Evolutionary conservation across 345 rosid species (phyloP).

Genomic region (Gossypium australe): DNA sequence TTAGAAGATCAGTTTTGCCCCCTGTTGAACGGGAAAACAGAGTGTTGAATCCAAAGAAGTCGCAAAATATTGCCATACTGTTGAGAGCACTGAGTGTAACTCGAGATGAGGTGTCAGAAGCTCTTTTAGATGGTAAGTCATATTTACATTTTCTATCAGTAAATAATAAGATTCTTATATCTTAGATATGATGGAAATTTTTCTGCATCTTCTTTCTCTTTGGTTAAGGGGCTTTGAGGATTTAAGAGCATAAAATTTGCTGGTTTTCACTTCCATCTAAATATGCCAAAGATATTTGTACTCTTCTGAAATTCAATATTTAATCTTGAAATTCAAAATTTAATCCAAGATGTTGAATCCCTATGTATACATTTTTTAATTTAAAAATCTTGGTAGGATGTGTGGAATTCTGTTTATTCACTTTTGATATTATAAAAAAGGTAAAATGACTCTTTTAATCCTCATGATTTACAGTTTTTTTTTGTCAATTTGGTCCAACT

Average conservation of each 20-base stretch:
- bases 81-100: slow-evolving; percentile 93
- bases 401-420: too few species aligned
- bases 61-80: slow-evolving; percentile 94
- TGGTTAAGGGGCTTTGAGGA: background rate
- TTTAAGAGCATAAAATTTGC: background rate
- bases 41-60: slow-evolving; percentile 94
- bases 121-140: slow-evolving; percentile 82
- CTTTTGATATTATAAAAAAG: too few species aligned
- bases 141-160: background rate
- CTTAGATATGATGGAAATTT: background rate
- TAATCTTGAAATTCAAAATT: too few species aligned
- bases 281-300: too few species aligned
- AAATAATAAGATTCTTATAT: background rate
- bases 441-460: too few species aligned
- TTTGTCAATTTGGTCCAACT: too few species aligned
- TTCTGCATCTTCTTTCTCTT: background rate
- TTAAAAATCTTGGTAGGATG: too few species aligned
- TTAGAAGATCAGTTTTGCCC: slow-evolving; percentile 65
- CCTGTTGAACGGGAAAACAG: slow-evolving; percentile 69
- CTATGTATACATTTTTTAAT: too few species aligned
- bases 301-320: too few species aligned
- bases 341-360: too few species aligned
- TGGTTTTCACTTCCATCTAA: background rate
- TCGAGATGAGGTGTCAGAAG: slow-evolving; percentile 88
- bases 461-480: too few species aligned